These are phyloP conservation scores for Exophiala sp. DNA, from an alignment of 2,329 filamentous ascomycete genomes.

Conservation along the genomic window DNA sequence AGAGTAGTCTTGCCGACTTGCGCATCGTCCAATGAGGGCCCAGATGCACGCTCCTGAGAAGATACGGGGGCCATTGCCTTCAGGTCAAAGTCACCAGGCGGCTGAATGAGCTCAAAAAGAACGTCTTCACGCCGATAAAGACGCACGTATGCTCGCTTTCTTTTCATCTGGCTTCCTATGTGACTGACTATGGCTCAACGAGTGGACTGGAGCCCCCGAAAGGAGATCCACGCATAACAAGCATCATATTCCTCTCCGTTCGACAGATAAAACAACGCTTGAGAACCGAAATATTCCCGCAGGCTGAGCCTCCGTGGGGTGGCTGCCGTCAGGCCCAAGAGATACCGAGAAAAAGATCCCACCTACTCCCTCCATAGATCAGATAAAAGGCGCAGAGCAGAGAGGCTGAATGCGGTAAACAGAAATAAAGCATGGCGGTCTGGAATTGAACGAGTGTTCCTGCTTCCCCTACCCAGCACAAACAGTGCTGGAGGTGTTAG, in stretches of 20 bases:
- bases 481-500: neutral
- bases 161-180: neutral
- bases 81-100: no score
- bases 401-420: neutral
- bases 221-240: neutral
- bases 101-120: no score
- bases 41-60: neutral
- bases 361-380: neutral
- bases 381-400: neutral
- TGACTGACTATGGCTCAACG: neutral
- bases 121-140: no score
- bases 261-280: neutral
- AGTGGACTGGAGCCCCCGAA: neutral
- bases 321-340: conserved; percentile 10
- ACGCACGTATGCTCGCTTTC: neutral
- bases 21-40: neutral
- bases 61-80: no score
- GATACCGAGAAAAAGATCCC: conserved; percentile 7
- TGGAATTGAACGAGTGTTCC: neutral
- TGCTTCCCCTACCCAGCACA: neutral
- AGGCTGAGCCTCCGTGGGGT: neutral
- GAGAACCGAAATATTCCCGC: conserved; percentile 1
- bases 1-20: conserved; percentile 23
- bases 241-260: neutral
- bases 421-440: neutral